Evolutionary conservation across 2,329 filamentous ascomycete species (phyloP), one percentile per base, ranked within the genome.

Genomic region (Trichoderma sp.): DNA sequence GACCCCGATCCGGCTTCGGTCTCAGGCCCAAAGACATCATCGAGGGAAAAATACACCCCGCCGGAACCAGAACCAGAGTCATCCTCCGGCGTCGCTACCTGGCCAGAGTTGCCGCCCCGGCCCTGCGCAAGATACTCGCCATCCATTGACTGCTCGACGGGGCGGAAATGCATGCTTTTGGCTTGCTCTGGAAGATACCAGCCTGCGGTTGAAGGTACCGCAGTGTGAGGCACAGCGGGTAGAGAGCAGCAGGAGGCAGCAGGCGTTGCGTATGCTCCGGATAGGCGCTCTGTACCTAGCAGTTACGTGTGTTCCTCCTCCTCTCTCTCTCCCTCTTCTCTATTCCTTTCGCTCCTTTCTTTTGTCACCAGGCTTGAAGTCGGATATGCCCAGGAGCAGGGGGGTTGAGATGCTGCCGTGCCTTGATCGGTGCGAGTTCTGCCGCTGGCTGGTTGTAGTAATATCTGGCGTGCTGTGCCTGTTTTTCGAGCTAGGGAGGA

Each of bases 11-110:
- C 28, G 26, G 74, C 72, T 1, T 70, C 64, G 6, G 73, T 67
- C 5, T 62, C 71, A 1, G 72, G 72, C 28, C 75, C 76, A 68
- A 78, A 79, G 50, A 79, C 75, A 59, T 79, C 77, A 54, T 78
- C 77, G 5, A 79, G 65, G 24, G 71, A 69, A 65, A 75, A 72
- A 47, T 72, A 72, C 50, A 66, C 17, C 15, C 69, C 64, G 19
- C 69, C 63, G 21, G 57, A 50, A 17, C 17, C 57, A 45, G 68
- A 19, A 17, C 17, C 57, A 45, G 68, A 19, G 43, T 15, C 43
- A 26, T 41, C 48, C 57, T 50, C 50, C 7, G 30, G 21, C 56
- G 30, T 41, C 43, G 28, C 50, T 50, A 55, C 48, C 12, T 41
- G 7, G 21, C 17, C 6, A 44, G 34, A 19, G 14, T 30, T 45